Conservation (phyloP, 2,329 filamentous ascomycete genomes). For the Beauveria sp. region DNA sequence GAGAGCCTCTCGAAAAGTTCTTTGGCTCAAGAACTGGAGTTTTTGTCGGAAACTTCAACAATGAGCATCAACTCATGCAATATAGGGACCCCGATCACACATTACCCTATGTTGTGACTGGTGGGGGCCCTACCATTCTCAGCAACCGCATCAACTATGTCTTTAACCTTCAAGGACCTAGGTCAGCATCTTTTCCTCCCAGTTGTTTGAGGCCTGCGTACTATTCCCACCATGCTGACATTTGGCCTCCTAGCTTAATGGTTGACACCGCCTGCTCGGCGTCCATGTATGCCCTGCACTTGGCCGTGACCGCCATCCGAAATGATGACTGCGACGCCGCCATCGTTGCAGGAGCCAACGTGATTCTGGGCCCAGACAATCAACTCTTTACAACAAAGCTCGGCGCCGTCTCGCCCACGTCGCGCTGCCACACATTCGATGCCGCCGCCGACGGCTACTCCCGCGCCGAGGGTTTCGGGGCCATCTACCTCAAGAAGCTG, state of each 20-base stretch:
- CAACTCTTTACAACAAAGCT: not conserved
- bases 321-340: slow-evolving; percentile 21
- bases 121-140: slow-evolving; percentile 21
- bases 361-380: slow-evolving; percentile 18
- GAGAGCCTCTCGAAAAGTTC: slow-evolving; percentile 11
- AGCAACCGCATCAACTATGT: slow-evolving; percentile 28
- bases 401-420: not conserved
- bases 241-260: slow-evolving; percentile 19
- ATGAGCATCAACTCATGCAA: slow-evolving; percentile 19
- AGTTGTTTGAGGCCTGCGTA: too few species aligned
- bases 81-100: slow-evolving; percentile 23
- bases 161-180: slow-evolving; percentile 28
- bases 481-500: slow-evolving; percentile 33
- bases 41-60: slow-evolving; percentile 23
- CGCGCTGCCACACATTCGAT: slow-evolving; percentile 24
- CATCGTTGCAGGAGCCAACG: slow-evolving; percentile 17
- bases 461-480: slow-evolving; percentile 38
- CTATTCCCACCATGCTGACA: too few species aligned
- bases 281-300: slow-evolving; percentile 26
- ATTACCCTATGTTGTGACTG: slow-evolving; percentile 26
- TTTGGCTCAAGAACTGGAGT: slow-evolving; percentile 20
- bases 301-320: slow-evolving; percentile 24
- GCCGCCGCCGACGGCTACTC: slow-evolving; percentile 37
- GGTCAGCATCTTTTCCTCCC: not conserved
- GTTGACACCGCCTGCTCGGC: slow-evolving; percentile 33